Evolutionary conservation across 2,329 filamentous ascomycete species (phyloP).

Genomic region (Colletotrichum musicola): DNA sequence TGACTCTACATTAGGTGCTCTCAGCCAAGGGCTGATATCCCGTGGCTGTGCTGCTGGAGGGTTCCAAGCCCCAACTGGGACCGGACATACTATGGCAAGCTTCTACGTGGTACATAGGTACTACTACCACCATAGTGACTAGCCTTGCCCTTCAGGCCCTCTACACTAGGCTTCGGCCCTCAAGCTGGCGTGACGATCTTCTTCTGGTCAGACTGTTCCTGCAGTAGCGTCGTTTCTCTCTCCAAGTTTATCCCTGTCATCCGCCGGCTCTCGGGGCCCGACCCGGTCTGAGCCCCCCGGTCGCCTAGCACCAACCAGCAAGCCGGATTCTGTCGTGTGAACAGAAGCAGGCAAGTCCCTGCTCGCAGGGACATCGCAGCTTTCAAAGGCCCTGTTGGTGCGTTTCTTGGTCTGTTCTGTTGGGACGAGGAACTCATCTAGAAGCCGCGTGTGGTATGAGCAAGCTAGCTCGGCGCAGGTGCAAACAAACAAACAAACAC

Average conservation of each 20-base stretch:
- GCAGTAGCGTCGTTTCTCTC: slow-evolving; percentile 32
- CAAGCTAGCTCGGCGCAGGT: not conserved
- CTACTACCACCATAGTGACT: no score
- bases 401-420: slow-evolving; percentile 1
- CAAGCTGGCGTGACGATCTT: slow-evolving; percentile 27
- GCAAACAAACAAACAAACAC: not conserved
- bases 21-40: no score
- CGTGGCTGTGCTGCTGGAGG: no score
- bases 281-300: slow-evolving; percentile 18
- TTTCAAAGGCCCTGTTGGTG: not conserved
- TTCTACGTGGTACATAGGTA: no score
- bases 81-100: no score
- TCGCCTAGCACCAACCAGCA: slow-evolving; percentile 28
- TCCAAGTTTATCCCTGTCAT: slow-evolving; percentile 23
- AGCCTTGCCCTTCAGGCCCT: not conserved
- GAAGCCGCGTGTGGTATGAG: not conserved
- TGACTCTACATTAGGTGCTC: no score
- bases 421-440: not conserved
- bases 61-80: no score
- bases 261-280: slow-evolving; percentile 16
- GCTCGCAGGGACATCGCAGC: slow-evolving; percentile 2
- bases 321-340: slow-evolving; percentile 14
- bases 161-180: not conserved
- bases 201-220: slow-evolving; percentile 30
- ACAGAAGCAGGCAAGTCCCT: slow-evolving; percentile 21